Base-by-base conservation (phyloP, 164 flowering plant genomes). In the Magnolia officinalis region DNA sequence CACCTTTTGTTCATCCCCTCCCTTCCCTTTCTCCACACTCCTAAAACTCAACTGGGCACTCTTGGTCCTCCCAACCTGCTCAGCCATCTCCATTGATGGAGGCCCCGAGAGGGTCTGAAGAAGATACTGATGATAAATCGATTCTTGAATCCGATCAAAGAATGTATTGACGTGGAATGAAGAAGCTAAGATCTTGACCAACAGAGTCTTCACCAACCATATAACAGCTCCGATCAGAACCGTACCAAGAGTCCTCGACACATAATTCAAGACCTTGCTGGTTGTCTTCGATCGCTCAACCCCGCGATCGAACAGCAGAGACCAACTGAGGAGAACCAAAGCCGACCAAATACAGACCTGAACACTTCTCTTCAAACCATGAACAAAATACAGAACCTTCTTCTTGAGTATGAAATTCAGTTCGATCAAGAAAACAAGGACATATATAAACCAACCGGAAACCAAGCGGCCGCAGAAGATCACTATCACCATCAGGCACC, bases 71-170 rank as follows among this genome's bases (percentile, higher is more conserved):
- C 83, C 86, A 29, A 84, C 59, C 2, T 4, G 78, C 52, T 80
- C 89, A 3, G 78, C 87, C 80, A 78, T 75, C 78, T 86, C 92
- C 89, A 88, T 84, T 71, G 84, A 14, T 16, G 96, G 95, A 49
- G 88, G 89, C 45, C 94, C 92, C 0, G 98, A 91, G 20, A 94
- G 94, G 5, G 86, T 84, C 81, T 80, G 84, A 29, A 95, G 87
- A 63, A 93, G 85, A 78, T 91, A 91, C 73, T 93, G 97, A 80
- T 90, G 90, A 74, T 88, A 90, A 6, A 91, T 79, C 2, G 96
- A 89, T 75, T 91, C 97, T 74, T 90, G 95, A 78, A 95, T 93
- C 72, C 97, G 83, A 31, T 95, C 98, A 73, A 93, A 95, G 85
- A 89, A 95, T 64, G 87, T 86, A 49, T 72, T 82, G 45, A 87